Base-by-base conservation (phyloP, 495 filamentous ascomycete genomes). In the Penicillium bialowiezense region DNA sequence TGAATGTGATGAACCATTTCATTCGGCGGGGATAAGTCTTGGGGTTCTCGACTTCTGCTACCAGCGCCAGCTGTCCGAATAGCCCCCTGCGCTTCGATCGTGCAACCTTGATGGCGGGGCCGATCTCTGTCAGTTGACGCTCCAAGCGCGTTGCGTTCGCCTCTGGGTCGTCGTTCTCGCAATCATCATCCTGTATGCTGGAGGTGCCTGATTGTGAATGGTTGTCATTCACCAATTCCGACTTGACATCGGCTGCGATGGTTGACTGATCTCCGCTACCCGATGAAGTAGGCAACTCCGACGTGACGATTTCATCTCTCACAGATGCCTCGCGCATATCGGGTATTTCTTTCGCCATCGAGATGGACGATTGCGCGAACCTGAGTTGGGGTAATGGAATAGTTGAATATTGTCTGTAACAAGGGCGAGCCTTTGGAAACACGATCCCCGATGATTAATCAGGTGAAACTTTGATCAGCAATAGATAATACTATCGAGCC, bases 1-100 rank as follows among this genome's bases (percentile, higher is more conserved):
- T 73, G 39, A 85, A 75, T 0, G 92, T 96, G 58, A 97, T 85
- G 44, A 82, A 79, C 88, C 91, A 95, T 79, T 96, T 96, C 33
- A 74, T 85, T 14, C 66, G 72, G 12, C 79, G 78, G 21, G 76
- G 65, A 62, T 96, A 96, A 15, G 87, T 77, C 46, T 84, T 83
- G 0, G 91, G 85, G 31, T 83, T 71, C 43, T 87, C 83, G 32
- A 95, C 78, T 67, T 97, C 92, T 3, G 90, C 88, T n/a, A 97
- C 70, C 36, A 96, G 48, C 1, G 87, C 76, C 3, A 95, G 72
- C 37, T 79, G 79, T 3, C 82, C 83, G 21, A 96, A 75, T 7
- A 96, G 70, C 0, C 92, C 92, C 65, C 90, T 70, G 49, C 91
- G 82, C 54, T 88, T 62, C 10, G 72, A 58, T 45, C 85, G 72